phyloP scores from a whole-genome alignment of 1,139 yeast species.

The Magnusiomyces starmeri region DNA sequence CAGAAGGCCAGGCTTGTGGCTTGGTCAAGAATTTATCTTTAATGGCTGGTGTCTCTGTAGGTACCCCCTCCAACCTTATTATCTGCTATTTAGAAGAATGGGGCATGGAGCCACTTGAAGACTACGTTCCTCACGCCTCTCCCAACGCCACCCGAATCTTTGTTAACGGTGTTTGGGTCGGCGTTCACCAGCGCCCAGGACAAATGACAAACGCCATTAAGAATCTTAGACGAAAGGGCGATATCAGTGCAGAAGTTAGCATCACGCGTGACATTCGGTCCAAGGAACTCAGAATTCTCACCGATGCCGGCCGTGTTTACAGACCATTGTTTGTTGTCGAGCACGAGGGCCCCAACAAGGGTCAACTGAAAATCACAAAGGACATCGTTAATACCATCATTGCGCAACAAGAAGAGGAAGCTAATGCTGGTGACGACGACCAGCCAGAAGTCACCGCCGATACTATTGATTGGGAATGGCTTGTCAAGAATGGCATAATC shows the following conservation, averaged over 20 bases:
- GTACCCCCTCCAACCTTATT: conserved; percentile 95
- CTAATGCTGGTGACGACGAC: conserved; percentile 41
- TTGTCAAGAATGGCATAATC: conserved; percentile 78
- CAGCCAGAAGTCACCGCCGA: conserved; percentile 24
- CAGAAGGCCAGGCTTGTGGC: conserved; percentile 99
- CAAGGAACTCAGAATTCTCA: conserved; percentile 87
- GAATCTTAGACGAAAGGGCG: conserved; percentile 89
- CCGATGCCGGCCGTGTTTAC: conserved; percentile 98
- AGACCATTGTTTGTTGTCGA: conserved; percentile 91
- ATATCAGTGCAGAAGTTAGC: conserved; percentile 92
- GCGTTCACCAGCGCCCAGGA: conserved; percentile 95
- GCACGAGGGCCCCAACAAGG: conserved; percentile 65
- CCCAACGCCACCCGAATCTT: conserved; percentile 92
- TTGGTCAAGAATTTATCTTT: conserved; percentile 89
- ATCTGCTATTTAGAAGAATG: conserved; percentile 91
- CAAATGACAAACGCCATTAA: conserved; percentile 85
- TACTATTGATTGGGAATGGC: conserved; percentile 70
- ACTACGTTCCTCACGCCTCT: conserved; percentile 86
- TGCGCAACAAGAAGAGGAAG: conserved; percentile 56
- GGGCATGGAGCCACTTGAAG: conserved; percentile 98
- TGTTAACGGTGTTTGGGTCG: conserved; percentile 99
- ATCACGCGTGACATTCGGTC: conserved; percentile 95
- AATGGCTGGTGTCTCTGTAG: conserved; percentile 97
- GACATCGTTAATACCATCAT: conserved; percentile 67
- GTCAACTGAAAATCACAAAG: conserved; percentile 76